phyloP scores from a whole-genome alignment of 306 rosid species.

The Parietaria judaica region DNA sequence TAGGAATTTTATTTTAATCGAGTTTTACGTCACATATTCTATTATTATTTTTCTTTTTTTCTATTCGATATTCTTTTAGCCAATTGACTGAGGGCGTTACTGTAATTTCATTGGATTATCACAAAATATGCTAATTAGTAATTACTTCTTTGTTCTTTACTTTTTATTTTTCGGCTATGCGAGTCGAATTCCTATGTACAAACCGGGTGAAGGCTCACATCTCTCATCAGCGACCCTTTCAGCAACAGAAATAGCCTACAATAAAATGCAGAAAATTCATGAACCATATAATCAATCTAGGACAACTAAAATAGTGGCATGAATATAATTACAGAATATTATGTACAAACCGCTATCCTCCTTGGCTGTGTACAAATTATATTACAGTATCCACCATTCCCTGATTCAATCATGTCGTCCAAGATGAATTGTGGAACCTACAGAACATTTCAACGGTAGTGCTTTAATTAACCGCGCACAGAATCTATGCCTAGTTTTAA shows the following conservation, averaged over 20 bases:
- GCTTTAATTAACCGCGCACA: neutral
- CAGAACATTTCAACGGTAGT: constrained; percentile 20
- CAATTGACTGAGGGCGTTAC: neutral
- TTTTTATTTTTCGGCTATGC: too few relatives aligned
- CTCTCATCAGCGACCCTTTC: constrained; percentile 98
- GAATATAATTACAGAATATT: neutral
- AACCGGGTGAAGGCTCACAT: constrained; percentile 82
- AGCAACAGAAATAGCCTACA: constrained; percentile 89
- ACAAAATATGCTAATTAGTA: neutral
- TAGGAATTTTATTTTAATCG: neutral
- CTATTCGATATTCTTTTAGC: neutral
- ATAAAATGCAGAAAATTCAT: constrained; percentile 13
- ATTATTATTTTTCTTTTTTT: too few relatives aligned
- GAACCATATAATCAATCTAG: neutral
- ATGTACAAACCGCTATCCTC: constrained; percentile 75
- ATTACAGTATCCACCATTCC: constrained; percentile 66
- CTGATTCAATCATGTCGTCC: constrained; percentile 86
- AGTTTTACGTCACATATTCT: too few relatives aligned
- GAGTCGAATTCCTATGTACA: constrained; percentile 4
- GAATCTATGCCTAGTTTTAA: neutral
- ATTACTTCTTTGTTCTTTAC: neutral
- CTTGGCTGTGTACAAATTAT: constrained; percentile 96
- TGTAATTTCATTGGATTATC: neutral
- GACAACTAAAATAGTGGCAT: too few relatives aligned
- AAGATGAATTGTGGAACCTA: constrained; percentile 92